These are phyloP conservation scores for Telopea speciosissima DNA, from an alignment of 177 flowering plant species.

Conservation along the genomic window DNA sequence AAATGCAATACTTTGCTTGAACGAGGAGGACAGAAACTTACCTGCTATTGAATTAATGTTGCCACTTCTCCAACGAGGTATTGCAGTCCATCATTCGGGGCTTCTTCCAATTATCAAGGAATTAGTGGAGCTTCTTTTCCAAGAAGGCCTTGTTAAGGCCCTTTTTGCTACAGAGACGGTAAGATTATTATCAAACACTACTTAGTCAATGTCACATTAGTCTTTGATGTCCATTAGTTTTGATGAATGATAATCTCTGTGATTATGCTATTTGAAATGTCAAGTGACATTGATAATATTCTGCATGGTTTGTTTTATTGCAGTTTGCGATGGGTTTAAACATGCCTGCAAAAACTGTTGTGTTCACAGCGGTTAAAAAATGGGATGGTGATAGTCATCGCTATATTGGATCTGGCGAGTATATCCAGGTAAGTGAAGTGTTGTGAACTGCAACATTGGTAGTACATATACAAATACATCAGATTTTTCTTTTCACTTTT, in stretches of 20 bases:
- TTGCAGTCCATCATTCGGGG: constrained; percentile 99
- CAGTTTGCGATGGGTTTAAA: constrained; percentile 99
- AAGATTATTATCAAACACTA: constrained; percentile 18
- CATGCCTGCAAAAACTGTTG: constrained; percentile 99
- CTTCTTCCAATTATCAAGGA: constrained; percentile 98
- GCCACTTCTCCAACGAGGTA: constrained; percentile 92
- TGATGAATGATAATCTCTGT: too few relatives aligned
- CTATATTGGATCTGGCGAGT: constrained; percentile 92
- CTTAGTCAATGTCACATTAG: background rate
- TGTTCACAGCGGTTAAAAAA: constrained; percentile 86
- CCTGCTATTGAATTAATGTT: constrained; percentile 96
- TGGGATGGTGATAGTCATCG: constrained; percentile 99
- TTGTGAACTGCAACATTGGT: background rate
- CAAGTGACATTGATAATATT: background rate
- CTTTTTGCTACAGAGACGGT: constrained; percentile 99
- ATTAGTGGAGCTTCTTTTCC: constrained; percentile 94
- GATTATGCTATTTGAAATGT: background rate
- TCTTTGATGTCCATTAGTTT: background rate
- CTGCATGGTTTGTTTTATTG: constrained; percentile 9
- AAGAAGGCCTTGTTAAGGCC: constrained; percentile 99
- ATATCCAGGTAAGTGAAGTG: constrained; percentile 78
- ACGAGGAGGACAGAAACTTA: constrained; percentile 83
- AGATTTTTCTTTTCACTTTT: background rate
- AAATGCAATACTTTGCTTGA: constrained; percentile 79
- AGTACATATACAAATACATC: background rate